Evolutionary conservation across 306 rosid species (phyloP).

Genomic region (Gynostemma pentaphyllum): DNA sequence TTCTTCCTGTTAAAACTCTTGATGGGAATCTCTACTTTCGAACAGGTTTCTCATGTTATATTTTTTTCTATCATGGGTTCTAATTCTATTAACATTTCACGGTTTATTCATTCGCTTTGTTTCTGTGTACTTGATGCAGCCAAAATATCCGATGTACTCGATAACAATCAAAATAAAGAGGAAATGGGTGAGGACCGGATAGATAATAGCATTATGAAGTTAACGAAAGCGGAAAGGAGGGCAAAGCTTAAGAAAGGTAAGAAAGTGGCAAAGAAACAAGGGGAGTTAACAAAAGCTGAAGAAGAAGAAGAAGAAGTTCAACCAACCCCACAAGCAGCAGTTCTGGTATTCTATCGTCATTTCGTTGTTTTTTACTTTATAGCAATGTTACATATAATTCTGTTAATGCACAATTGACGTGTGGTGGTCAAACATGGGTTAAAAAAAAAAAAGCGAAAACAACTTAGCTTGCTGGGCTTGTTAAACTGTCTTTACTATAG

Average conservation of each 20-base stretch:
- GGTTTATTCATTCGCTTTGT: not conserved
- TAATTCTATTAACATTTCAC: not conserved
- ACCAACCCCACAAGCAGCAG: constrained; percentile 67
- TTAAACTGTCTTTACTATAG: not conserved
- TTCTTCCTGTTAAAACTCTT: constrained; percentile 78
- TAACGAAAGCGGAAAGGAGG: constrained; percentile 75
- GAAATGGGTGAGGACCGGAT: constrained; percentile 13
- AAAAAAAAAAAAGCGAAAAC: not conserved
- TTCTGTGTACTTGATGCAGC: constrained; percentile 15
- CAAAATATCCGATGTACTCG: constrained; percentile 23
- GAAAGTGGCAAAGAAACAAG: constrained; percentile 69
- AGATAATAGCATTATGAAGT: constrained; percentile 41
- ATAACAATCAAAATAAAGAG: constrained; percentile 26
- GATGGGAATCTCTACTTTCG: constrained; percentile 65
- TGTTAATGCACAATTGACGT: too few relatives aligned
- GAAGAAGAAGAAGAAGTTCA: constrained; percentile 32
- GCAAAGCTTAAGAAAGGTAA: constrained; percentile 64
- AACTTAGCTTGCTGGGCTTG: not conserved
- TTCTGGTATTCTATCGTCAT: constrained; percentile 40
- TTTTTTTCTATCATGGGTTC: not conserved
- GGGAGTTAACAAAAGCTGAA: constrained; percentile 33
- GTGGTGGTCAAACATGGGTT: too few relatives aligned
- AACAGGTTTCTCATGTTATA: constrained; percentile 25
- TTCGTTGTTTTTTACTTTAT: not conserved
- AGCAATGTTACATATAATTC: not conserved